Evolutionary conservation across 768 basidiomycete genomes (phyloP), one percentile per base, ranked within the genome.

Genomic region (Boletellus sp.): DNA sequence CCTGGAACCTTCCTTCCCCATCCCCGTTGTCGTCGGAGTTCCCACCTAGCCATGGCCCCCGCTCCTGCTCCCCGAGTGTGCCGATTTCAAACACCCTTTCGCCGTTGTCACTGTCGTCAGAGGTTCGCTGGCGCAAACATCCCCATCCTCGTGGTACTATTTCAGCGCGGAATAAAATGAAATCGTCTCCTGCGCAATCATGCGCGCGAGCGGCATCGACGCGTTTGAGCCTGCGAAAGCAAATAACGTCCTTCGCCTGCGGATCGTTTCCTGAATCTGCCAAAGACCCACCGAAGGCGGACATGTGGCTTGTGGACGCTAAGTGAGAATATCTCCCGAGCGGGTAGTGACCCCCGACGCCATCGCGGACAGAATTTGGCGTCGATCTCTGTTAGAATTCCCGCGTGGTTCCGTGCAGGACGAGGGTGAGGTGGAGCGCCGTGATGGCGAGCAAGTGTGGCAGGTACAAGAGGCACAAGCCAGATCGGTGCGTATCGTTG

Each of bases 381-480:
- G 71, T 62, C 1, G 71, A 63, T 9, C 74, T 70, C 15, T 72
- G 65, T n/a, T 74, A n/a, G 40, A 69, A 57, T 12, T 74, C 71
- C 42, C 78, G 73, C 31, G 82, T 78, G 17, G 81, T 79, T 1
- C 75, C 70, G 60, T 91, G 85, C 10, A 93, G 74, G 43, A 87
- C 79, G 62, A 92, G 83, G 0, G 90, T 87, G 51, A 97, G 81
- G 71, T 93, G 96, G 48, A 99, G 80, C 0, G 91, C 88, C 0
- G 94, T 85, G 61, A 97, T 80, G 19, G 95, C 93, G 56, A 98
- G 90, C 48, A 97, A 74, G 65, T 98, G 93, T 0, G 96, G 96
- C 0, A 95, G 94, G 64, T 98, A 87, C 24, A 96, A 70, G n/a
- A 99, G 81, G 63, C 91, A 93, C 17, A 99, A 74, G 48, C 94